Evolutionary conservation across 1,139 yeast species (phyloP).

Genomic region (Pichia sp.): DNA sequence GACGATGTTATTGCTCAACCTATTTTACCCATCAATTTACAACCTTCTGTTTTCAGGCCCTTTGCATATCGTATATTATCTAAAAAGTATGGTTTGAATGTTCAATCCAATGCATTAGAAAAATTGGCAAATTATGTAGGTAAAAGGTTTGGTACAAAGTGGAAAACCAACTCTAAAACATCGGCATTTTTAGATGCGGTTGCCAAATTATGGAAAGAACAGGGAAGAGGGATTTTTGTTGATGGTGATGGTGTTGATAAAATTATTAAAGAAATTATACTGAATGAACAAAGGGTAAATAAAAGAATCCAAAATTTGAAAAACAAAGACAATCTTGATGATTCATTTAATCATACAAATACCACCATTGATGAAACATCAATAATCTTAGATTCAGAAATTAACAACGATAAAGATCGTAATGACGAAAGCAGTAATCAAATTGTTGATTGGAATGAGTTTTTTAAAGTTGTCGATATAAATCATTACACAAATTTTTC

Average conservation of each 20-base stretch:
- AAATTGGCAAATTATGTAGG: conserved; percentile 71
- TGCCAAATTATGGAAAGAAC: conserved; percentile 80
- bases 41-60: conserved; percentile 80
- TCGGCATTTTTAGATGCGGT: conserved; percentile 70
- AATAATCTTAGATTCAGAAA: not conserved
- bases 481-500: conserved; percentile 57
- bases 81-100: conserved; percentile 85
- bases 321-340: conserved; percentile 3
- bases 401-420: not conserved
- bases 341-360: not conserved
- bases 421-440: not conserved
- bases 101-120: conserved; percentile 77
- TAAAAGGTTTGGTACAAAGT: conserved; percentile 70
- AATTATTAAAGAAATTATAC: conserved; percentile 49
- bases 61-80: conserved; percentile 84
- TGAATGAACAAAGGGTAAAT: conserved; percentile 17
- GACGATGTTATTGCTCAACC: conserved; percentile 19
- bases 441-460: conserved; percentile 59
- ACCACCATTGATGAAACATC: conserved; percentile 6
- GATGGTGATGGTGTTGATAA: conserved; percentile 66
- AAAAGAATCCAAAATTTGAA: not conserved
- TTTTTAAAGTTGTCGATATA: conserved; percentile 61
- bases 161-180: conserved; percentile 69
- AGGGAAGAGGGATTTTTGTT: conserved; percentile 78
- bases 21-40: conserved; percentile 63